Percentiles rank a stretch among this genome's conserved stretches.
Evolutionary conservation across 2,329 filamentous ascomycete genomes (phyloP).

Genomic region (Fusarium paranaense): DNA sequence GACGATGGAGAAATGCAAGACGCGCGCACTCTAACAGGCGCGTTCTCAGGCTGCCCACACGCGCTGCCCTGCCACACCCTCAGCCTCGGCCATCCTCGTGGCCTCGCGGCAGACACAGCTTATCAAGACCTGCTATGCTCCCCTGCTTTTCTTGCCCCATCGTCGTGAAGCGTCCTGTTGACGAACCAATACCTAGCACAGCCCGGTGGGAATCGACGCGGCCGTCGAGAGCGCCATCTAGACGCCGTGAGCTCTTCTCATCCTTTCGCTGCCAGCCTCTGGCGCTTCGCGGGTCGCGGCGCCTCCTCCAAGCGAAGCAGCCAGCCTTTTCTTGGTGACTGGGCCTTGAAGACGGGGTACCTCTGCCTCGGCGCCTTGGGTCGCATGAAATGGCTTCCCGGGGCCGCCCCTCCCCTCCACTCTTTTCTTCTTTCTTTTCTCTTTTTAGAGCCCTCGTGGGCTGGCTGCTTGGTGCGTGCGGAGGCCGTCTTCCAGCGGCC

Average conservation of each 20-base stretch:
- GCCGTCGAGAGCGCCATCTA: neutral
- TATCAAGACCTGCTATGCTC: neutral
- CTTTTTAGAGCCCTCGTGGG: conserved; percentile 28
- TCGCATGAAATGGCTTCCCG: conserved; percentile 41
- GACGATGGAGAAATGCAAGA: conserved; percentile 6
- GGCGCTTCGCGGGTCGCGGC: conserved; percentile 20
- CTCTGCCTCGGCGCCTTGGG: conserved; percentile 32
- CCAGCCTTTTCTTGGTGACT: neutral
- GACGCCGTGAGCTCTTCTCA: neutral
- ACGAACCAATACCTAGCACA: conserved; percentile 1
- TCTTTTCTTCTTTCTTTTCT: conserved; percentile 16
- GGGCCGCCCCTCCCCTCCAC: conserved; percentile 34
- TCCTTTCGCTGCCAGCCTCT: neutral
- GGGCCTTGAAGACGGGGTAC: conserved; percentile 6
- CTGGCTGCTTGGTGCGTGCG: conserved; percentile 31
- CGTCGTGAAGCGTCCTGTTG: conserved; percentile 6
- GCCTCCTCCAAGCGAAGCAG: conserved; percentile 22
- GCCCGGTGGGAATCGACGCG: neutral
- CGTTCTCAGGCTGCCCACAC: conserved; percentile 23
- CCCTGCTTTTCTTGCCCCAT: neutral
- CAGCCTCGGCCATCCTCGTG: conserved; percentile 23
- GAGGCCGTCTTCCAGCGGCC: conserved; percentile 42
- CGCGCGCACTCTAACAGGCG: conserved; percentile 26
- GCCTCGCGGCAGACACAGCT: conserved; percentile 29
- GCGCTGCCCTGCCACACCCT: conserved; percentile 22